A percentile compares a stretch with the other conserved stretches of the same genome.
Conservation (phyloP, 163 green algal species). For the Trebouxia gelatinosa region DNA sequence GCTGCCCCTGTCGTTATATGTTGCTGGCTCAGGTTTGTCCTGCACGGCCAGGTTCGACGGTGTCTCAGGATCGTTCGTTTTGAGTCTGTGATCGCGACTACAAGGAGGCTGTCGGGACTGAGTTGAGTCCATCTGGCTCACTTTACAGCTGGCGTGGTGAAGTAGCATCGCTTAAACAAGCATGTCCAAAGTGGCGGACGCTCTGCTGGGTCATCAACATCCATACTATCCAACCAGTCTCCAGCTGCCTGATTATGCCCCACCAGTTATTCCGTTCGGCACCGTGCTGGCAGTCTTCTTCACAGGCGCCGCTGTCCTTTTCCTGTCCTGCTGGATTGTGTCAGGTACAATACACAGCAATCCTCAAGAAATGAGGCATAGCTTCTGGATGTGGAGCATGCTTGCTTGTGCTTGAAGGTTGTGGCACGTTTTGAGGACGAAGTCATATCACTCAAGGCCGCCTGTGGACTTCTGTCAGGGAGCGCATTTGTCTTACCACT, state of each 20-base stretch:
- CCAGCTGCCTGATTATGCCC: slow-evolving; percentile 61
- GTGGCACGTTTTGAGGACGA: too few relatives aligned
- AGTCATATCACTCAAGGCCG: too few relatives aligned
- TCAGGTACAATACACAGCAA: slow-evolving; percentile 48
- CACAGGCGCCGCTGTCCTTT: slow-evolving; percentile 43
- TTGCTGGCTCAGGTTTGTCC: neutral
- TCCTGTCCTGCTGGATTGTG: slow-evolving; percentile 50
- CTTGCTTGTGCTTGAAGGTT: too few relatives aligned
- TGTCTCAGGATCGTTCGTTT: neutral
- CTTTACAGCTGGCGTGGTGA: neutral
- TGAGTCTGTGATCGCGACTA: neutral
- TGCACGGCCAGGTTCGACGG: neutral
- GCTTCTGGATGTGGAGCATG: too few relatives aligned
- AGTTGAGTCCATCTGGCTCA: neutral
- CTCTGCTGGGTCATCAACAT: slow-evolving; percentile 41
- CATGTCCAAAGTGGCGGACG: too few relatives aligned
- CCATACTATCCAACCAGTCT: slow-evolving; percentile 72
- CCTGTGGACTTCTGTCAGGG: too few relatives aligned
- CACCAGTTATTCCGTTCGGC: slow-evolving; percentile 54
- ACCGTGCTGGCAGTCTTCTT: slow-evolving; percentile 76
- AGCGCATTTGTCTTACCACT: too few relatives aligned
- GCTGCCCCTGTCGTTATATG: too few relatives aligned
- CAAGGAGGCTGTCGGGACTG: neutral
- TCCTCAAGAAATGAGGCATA: too few relatives aligned
- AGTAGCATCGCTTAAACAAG: too few relatives aligned